Evolutionary conservation across 768 basidiomycete species (phyloP).

Genomic region (Gymnopilus junonius): DNA sequence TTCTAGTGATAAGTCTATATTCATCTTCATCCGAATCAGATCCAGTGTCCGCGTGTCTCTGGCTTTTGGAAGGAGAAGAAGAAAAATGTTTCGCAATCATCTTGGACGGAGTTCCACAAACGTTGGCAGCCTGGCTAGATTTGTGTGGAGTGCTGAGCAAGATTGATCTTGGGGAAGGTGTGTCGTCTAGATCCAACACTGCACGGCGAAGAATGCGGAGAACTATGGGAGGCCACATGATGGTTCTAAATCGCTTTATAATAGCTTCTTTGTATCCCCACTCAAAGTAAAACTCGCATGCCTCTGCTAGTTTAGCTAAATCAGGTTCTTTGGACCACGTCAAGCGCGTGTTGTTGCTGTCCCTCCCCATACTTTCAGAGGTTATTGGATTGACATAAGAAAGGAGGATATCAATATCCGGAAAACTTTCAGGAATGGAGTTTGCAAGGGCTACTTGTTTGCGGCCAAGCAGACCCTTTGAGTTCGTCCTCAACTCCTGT

Average conservation of each 20-base stretch:
- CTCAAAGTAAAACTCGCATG: constrained; percentile 89
- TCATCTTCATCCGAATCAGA: constrained; percentile 40
- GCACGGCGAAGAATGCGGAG: constrained; percentile 72
- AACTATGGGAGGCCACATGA: constrained; percentile 79
- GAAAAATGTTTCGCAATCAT: constrained; percentile 63
- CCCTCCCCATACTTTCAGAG: constrained; percentile 59
- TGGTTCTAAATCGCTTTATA: constrained; percentile 80
- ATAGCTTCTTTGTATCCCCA: constrained; percentile 89
- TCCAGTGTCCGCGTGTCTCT: constrained; percentile 22
- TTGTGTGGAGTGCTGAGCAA: constrained; percentile 45
- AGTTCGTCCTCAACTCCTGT: constrained; percentile 71
- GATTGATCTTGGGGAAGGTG: constrained; percentile 1
- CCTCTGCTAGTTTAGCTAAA: constrained; percentile 69
- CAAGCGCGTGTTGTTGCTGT: constrained; percentile 37
- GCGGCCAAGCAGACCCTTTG: constrained; percentile 61
- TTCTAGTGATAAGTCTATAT: constrained; percentile 59
- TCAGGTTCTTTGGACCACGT: constrained; percentile 66
- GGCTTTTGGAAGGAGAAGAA: constrained; percentile 38
- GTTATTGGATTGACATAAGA: constrained; percentile 83
- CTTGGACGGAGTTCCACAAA: constrained; percentile 54
- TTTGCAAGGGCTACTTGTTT: constrained; percentile 71
- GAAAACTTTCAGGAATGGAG: constrained; percentile 68
- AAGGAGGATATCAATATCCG: constrained; percentile 71
- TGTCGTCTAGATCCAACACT: constrained; percentile 52
- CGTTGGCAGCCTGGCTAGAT: constrained; percentile 23